These are phyloP conservation scores for Neurospora sp. DNA, from an alignment of 2,329 filamentous ascomycete species.

Conservation along the genomic window DNA sequence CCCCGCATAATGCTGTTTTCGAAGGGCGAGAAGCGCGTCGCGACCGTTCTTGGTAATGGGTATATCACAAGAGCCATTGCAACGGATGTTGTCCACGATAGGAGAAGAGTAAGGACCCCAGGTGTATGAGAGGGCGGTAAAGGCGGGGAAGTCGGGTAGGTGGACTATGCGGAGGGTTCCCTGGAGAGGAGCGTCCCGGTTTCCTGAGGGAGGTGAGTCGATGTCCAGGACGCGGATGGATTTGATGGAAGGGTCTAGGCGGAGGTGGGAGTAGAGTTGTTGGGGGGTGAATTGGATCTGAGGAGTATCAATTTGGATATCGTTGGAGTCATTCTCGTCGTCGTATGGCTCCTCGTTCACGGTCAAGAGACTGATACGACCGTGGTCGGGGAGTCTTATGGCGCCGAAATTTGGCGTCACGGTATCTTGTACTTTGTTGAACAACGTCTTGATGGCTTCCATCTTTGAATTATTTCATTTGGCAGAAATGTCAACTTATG, in stretches of 20 bases:
- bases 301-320: neutral
- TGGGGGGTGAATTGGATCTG: neutral
- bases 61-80: neutral
- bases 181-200: neutral
- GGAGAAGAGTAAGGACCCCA: slow-evolving; percentile 1
- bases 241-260: neutral
- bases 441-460: neutral
- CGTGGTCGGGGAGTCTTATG: neutral
- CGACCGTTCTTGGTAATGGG: slow-evolving; percentile 3
- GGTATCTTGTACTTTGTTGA: neutral
- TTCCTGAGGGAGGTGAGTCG: neutral
- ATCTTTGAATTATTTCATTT: neutral
- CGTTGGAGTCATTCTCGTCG: neutral
- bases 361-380: neutral
- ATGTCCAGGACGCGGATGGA: slow-evolving; percentile 2
- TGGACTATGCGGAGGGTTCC: slow-evolving; percentile 2
- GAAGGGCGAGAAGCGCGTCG: neutral
- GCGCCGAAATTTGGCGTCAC: neutral
- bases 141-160: slow-evolving; percentile 1
- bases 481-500: neutral
- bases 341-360: neutral
- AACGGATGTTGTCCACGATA: neutral
- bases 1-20: neutral
- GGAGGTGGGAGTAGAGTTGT: neutral
- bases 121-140: slow-evolving; percentile 3